phyloP scores from a whole-genome alignment of 306 rosid species.

The Nissolia schottii region DNA sequence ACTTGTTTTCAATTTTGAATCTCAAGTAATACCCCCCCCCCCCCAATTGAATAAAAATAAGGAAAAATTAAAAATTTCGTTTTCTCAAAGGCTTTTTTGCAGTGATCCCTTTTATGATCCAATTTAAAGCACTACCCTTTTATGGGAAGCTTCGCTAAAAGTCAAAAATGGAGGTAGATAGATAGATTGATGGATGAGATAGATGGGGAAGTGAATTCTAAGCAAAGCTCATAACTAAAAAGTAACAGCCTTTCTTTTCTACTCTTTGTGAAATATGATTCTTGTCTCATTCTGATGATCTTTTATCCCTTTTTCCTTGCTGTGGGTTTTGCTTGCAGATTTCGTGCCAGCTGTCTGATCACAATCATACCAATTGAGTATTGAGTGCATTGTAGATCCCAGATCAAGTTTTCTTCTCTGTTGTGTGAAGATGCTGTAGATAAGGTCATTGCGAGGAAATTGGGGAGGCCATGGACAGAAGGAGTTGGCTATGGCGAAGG shows the following conservation, averaged over 20 bases:
- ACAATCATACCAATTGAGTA: background rate
- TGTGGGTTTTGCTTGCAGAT: slow-evolving; percentile 14
- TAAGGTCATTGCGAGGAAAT: slow-evolving; percentile 29
- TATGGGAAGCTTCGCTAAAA: slow-evolving; percentile 29
- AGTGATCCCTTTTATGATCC: slow-evolving; percentile 20
- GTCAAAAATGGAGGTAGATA: slow-evolving; percentile 37
- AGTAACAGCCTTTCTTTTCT: slow-evolving; percentile 10
- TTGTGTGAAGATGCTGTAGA: slow-evolving; percentile 30
- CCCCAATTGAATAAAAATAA: background rate
- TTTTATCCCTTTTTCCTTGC: background rate
- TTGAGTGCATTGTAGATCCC: background rate
- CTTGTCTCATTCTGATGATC: background rate
- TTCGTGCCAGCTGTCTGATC: slow-evolving; percentile 19
- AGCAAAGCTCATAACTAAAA: slow-evolving; percentile 45
- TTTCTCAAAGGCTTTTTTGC: background rate
- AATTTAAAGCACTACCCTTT: slow-evolving; percentile 25
- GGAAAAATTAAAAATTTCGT: too few relatives aligned
- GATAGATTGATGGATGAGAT: slow-evolving; percentile 28
- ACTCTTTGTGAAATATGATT: background rate
- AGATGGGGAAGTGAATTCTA: slow-evolving; percentile 52
- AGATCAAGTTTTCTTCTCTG: slow-evolving; percentile 8
- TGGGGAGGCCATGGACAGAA: slow-evolving; percentile 46
- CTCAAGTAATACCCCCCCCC: slow-evolving; percentile 24
- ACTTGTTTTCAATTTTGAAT: slow-evolving; percentile 45
- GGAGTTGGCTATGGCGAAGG: slow-evolving; percentile 82